phyloP scores from a whole-genome alignment of 345 rosid species.

The Erucastrum elatum region DNA sequence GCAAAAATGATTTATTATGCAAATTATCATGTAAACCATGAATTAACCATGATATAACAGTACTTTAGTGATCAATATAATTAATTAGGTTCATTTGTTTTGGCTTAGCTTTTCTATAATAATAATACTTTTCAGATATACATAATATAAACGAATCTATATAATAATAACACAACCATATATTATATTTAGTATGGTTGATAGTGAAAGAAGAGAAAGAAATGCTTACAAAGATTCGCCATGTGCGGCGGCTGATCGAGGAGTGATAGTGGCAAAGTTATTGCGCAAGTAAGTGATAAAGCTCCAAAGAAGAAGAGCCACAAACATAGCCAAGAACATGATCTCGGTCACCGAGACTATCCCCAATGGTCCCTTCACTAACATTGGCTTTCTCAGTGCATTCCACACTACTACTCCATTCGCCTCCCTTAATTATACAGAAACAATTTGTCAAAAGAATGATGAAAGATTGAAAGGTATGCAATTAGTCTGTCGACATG shows the following conservation, averaged over 20 bases:
- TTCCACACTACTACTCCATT: slow-evolving; percentile 29
- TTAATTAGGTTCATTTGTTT: not conserved
- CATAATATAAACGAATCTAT: not conserved
- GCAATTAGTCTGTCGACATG: not conserved
- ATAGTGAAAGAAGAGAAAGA: not conserved
- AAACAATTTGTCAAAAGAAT: not conserved
- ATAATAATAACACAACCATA: not conserved
- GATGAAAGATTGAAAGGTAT: not conserved
- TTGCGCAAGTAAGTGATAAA: slow-evolving; percentile 48
- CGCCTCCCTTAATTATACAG: slow-evolving; percentile 5
- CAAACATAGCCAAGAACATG: slow-evolving; percentile 62
- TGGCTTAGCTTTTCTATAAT: not conserved
- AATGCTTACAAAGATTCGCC: slow-evolving; percentile 53
- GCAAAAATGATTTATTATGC: no score
- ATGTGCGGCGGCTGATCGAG: slow-evolving; percentile 36
- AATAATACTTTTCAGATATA: not conserved
- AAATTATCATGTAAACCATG: slow-evolving; percentile 3
- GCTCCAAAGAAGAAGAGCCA: slow-evolving; percentile 70
- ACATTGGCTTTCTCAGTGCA: slow-evolving; percentile 54
- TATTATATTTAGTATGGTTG: not conserved
- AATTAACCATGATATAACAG: not conserved
- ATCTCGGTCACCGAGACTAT: slow-evolving; percentile 69
- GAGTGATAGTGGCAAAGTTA: slow-evolving; percentile 46
- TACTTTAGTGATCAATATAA: not conserved
- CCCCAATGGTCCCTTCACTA: slow-evolving; percentile 82